phyloP scores from a whole-genome alignment of 345 rosid species.

The Boechera stricta region DNA sequence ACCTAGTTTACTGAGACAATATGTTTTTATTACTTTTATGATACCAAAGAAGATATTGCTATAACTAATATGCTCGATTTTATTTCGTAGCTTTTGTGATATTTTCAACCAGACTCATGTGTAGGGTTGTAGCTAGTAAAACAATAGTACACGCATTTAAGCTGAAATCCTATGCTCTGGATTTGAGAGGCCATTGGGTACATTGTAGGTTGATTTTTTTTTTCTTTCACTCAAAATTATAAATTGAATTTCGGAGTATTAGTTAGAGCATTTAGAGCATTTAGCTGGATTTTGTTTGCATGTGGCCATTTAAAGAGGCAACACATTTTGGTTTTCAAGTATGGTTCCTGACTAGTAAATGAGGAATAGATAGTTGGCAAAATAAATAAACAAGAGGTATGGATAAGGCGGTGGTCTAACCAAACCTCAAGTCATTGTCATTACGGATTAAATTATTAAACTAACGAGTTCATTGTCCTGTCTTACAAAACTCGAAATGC shows the following conservation, averaged over 20 bases:
- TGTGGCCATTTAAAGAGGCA: slow-evolving; percentile 11
- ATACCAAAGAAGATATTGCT: neutral
- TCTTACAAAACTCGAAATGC: neutral
- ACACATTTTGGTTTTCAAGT: neutral
- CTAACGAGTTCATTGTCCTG: neutral
- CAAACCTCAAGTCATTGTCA: neutral
- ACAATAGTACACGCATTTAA: neutral
- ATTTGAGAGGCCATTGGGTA: neutral
- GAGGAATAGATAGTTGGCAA: neutral
- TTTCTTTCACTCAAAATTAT: neutral
- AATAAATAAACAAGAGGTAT: neutral
- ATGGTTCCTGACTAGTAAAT: slow-evolving; percentile 1
- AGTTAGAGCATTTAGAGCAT: neutral
- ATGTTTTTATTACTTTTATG: neutral
- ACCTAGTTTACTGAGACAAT: neutral
- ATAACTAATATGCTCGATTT: neutral
- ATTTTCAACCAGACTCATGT: neutral
- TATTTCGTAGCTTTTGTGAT: neutral
- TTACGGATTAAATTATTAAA: neutral
- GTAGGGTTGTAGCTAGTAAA: neutral
- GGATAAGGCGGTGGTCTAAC: slow-evolving; percentile 16
- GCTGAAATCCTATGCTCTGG: neutral
- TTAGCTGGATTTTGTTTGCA: neutral
- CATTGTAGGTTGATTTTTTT: neutral
- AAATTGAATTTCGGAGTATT: neutral